A percentile compares a stretch with the other conserved stretches of the same genome.
These are phyloP conservation scores for Chaetoceros tenuissimus DNA, from an alignment of 108 stramenopile species.

Conservation along the genomic window DNA sequence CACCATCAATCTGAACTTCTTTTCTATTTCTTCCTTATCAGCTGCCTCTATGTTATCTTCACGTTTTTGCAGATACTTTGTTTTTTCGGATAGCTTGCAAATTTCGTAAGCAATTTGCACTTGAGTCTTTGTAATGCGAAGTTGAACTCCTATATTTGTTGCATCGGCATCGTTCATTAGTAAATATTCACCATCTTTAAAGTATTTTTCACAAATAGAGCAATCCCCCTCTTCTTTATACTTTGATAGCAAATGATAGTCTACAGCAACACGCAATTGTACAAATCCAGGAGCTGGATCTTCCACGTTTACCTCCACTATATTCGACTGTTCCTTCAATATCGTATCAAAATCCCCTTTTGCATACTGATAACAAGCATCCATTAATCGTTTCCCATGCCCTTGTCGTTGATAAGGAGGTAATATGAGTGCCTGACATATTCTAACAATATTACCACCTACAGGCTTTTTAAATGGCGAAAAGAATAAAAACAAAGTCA, in stretches of 20 bases:
- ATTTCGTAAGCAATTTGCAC: constrained; percentile 59
- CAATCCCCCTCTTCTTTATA: not conserved
- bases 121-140: constrained; percentile 50
- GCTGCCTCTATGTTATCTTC: constrained; percentile 1
- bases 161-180: constrained; percentile 4
- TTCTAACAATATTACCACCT: constrained; percentile 56
- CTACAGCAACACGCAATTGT: constrained; percentile 48
- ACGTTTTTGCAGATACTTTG: not conserved
- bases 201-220: not conserved
- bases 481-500: constrained; percentile 64
- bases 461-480: constrained; percentile 70
- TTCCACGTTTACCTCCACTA: constrained; percentile 70
- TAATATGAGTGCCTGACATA: constrained; percentile 67
- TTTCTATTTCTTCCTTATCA: constrained; percentile 5
- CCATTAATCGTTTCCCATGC: constrained; percentile 62
- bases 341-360: constrained; percentile 3
- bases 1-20: constrained; percentile 65
- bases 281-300: constrained; percentile 66
- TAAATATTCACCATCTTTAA: not conserved
- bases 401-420: constrained; percentile 72
- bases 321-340: constrained; percentile 9
- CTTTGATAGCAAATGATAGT: constrained; percentile 19
- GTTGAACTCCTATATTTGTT: constrained; percentile 15
- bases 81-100: constrained; percentile 8
- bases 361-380: constrained; percentile 33